A percentile compares a stretch with the other conserved stretches of the same genome.
phyloP scores from a whole-genome alignment of 805 yeast species.

The Metschnikowia hibisci region DNA sequence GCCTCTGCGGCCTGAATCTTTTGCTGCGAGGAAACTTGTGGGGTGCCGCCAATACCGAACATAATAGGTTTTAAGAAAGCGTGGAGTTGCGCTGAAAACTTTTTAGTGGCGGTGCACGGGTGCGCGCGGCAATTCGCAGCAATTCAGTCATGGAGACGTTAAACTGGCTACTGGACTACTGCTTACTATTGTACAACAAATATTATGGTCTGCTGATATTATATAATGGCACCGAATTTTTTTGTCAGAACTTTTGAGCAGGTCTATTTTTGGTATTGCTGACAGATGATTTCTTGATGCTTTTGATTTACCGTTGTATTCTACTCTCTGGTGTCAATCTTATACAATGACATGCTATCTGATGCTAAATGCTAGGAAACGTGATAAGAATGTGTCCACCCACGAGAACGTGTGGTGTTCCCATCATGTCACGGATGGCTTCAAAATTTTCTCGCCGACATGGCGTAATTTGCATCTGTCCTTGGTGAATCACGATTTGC shows the following conservation, averaged over 20 bases:
- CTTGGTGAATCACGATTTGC: constrained; percentile 36
- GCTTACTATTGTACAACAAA: too few species aligned
- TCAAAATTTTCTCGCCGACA: constrained; percentile 25
- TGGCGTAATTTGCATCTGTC: constrained; percentile 30
- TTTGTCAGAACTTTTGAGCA: too few species aligned
- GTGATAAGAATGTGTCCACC: constrained; percentile 36
- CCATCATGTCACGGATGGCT: constrained; percentile 16
- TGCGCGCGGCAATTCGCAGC: constrained; percentile 4
- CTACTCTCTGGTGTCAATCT: too few species aligned
- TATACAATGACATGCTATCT: too few species aligned
- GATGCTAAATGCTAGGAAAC: constrained; percentile 33
- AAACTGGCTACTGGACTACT: too few species aligned
- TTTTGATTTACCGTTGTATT: too few species aligned
- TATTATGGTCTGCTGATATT: too few species aligned
- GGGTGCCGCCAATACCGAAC: constrained; percentile 74
- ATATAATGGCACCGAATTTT: too few species aligned
- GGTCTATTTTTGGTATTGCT: too few species aligned
- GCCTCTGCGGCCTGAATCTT: constrained; percentile 91
- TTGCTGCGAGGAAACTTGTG: constrained; percentile 69
- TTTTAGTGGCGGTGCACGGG: constrained; percentile 14
- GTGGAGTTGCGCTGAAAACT: constrained; percentile 11
- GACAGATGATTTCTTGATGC: too few species aligned
- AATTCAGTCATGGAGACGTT: neutral
- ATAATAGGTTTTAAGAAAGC: constrained; percentile 26
- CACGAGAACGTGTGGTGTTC: constrained; percentile 24